Conservation (phyloP, 441 rosid species). For the Gossypium lobatum region DNA sequence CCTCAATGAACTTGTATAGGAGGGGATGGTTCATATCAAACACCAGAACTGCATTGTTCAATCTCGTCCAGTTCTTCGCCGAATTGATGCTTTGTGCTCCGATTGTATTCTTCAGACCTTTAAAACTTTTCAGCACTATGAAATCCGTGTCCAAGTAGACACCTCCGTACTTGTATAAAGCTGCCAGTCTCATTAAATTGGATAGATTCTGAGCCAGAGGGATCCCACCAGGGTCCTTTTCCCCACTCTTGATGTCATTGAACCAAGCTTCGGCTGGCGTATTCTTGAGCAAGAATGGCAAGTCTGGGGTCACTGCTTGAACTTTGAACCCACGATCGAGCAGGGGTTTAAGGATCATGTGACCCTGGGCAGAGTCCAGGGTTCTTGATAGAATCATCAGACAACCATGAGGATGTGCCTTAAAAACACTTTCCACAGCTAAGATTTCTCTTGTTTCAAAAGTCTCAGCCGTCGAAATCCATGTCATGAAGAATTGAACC, state of each 20-base stretch:
- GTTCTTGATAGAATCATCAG: slow-evolving; percentile 51
- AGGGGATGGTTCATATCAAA: slow-evolving; percentile 55
- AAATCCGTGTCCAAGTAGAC: slow-evolving; percentile 56
- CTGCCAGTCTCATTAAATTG: slow-evolving; percentile 50
- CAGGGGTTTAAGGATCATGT: slow-evolving; percentile 37
- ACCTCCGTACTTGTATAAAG: slow-evolving; percentile 60
- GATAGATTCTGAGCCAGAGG: slow-evolving; percentile 57
- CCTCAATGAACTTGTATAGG: slow-evolving; percentile 40
- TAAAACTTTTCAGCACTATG: slow-evolving; percentile 38
- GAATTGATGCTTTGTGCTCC: slow-evolving; percentile 54
- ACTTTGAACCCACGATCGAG: slow-evolving; percentile 34
- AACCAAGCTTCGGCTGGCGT: slow-evolving; percentile 57
- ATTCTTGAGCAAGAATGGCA: slow-evolving; percentile 35
- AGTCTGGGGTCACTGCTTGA: slow-evolving; percentile 44
- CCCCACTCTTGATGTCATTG: slow-evolving; percentile 35
- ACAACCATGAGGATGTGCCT: slow-evolving; percentile 47
- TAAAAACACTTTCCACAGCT: slow-evolving; percentile 42
- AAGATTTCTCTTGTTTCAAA: slow-evolving; percentile 40
- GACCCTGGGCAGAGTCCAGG: slow-evolving; percentile 43
- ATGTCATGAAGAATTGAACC: slow-evolving; percentile 56
- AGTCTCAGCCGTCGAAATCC: slow-evolving; percentile 45
- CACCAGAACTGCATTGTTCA: slow-evolving; percentile 55
- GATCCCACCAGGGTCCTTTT: slow-evolving; percentile 56
- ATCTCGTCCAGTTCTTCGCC: slow-evolving; percentile 44
- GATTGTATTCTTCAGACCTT: slow-evolving; percentile 38